phyloP scores from a whole-genome alignment of 129 eudicot genomes.

The Daucus carota region DNA sequence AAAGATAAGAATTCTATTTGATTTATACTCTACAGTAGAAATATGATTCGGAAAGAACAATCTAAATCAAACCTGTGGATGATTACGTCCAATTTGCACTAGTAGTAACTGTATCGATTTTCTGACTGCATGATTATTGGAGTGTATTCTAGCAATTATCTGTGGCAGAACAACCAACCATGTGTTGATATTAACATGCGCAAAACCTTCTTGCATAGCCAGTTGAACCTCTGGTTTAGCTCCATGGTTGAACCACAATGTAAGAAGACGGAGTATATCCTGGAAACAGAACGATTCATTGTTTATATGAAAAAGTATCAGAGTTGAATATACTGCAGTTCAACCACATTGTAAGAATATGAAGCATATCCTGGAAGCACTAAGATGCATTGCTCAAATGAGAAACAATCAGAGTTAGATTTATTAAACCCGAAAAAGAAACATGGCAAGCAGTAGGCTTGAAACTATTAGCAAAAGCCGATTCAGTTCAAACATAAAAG shows the following conservation, averaged over 20 bases:
- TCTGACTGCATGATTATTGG: conserved; percentile 88
- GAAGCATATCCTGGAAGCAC: conserved; percentile 69
- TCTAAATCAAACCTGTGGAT: conserved; percentile 76
- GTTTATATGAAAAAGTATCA: neutral
- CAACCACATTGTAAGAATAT: conserved; percentile 89
- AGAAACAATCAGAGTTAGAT: neutral
- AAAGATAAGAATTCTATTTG: neutral
- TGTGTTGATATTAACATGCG: conserved; percentile 87
- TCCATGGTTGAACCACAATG: conserved; percentile 98
- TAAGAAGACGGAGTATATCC: conserved; percentile 98
- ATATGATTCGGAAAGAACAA: neutral
- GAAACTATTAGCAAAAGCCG: too few relatives aligned
- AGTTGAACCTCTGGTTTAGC: conserved; percentile 79
- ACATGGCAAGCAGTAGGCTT: too few relatives aligned
- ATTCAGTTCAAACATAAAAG: too few relatives aligned
- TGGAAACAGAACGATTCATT: conserved; percentile 22
- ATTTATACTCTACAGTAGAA: neutral
- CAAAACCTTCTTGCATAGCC: conserved; percentile 83
- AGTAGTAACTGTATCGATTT: conserved; percentile 80
- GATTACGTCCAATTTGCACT: conserved; percentile 87
- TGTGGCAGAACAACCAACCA: conserved; percentile 99
- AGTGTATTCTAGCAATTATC: conserved; percentile 96
- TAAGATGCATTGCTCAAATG: neutral
- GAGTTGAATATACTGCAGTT: conserved; percentile 28
- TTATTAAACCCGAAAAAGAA: neutral